phyloP scores from a whole-genome alignment of 2,329 filamentous ascomycete species.

The Setomelanomma holmii region DNA sequence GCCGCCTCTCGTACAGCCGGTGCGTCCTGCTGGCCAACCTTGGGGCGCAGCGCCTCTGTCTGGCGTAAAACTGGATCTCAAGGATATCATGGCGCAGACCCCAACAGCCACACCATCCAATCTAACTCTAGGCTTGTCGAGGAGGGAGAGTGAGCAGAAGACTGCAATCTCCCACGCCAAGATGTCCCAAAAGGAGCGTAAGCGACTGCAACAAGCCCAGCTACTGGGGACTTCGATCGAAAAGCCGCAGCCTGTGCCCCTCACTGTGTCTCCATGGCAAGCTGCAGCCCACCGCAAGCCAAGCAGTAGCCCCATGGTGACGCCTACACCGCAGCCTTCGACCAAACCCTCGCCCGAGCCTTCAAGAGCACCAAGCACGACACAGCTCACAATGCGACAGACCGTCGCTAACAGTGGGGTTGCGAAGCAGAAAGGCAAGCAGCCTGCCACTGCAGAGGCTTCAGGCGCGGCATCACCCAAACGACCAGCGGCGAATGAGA shows the following conservation, averaged over 20 bases:
- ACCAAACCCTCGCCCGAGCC: conserved; percentile 24
- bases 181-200: conserved; percentile 90
- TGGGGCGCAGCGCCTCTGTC: conserved; percentile 64
- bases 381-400: conserved; percentile 67
- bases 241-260: conserved; percentile 38
- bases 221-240: conserved; percentile 40
- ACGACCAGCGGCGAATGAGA: conserved; percentile 29
- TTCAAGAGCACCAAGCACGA: conserved; percentile 45
- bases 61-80: conserved; percentile 73
- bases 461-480: conserved; percentile 35
- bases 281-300: conserved; percentile 41
- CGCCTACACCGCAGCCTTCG: conserved; percentile 11
- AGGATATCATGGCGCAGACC: conserved; percentile 75
- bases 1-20: conserved; percentile 25
- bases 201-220: conserved; percentile 59
- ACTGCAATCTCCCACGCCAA: conserved; percentile 59
- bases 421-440: conserved; percentile 36
- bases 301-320: conserved; percentile 23
- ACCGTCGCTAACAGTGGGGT: conserved; percentile 55
- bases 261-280: conserved; percentile 45
- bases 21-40: conserved; percentile 49
- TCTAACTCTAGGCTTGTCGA: conserved; percentile 60
- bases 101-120: conserved; percentile 60
- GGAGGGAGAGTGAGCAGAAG: conserved; percentile 49
- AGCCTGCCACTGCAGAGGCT: conserved; percentile 14